A percentile compares a stretch with the other conserved stretches of the same genome.
These are phyloP conservation scores for Hylodesmum podocarpum DNA, from an alignment of 306 rosid species.

Conservation along the genomic window DNA sequence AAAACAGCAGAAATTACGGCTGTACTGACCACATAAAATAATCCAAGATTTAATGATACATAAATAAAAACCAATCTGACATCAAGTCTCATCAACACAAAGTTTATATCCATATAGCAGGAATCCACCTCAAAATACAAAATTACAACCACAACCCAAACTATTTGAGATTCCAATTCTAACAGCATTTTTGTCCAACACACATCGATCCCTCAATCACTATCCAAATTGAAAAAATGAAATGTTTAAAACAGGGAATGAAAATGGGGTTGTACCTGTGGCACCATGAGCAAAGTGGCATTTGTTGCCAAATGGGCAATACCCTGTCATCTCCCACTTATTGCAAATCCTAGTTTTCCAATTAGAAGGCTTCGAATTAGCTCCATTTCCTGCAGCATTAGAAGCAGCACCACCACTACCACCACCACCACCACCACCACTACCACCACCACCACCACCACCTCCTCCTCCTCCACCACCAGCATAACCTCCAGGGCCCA, in stretches of 20 bases:
- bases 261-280: slow-evolving; percentile 54
- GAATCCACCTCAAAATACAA: not conserved
- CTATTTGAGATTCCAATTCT: slow-evolving; percentile 2
- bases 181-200: not conserved
- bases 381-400: slow-evolving; percentile 37
- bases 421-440: not conserved
- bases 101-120: not conserved
- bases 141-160: not conserved
- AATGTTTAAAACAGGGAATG: not conserved
- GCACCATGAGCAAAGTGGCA: slow-evolving; percentile 99
- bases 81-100: not conserved
- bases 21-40: not conserved
- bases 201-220: not conserved
- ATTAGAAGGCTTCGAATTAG: slow-evolving; percentile 82
- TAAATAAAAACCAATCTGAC: not conserved
- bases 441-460: not conserved
- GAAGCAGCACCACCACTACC: not conserved
- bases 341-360: slow-evolving; percentile 99
- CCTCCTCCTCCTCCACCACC: slow-evolving; percentile 33
- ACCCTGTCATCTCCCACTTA: slow-evolving; percentile 98
- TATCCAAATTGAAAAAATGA: too few species aligned
- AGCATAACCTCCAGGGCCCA: slow-evolving; percentile 93
- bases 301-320: slow-evolving; percentile 97
- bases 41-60: not conserved
- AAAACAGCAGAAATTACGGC: not conserved